phyloP scores from a whole-genome alignment of 345 rosid species.

The Erodium maritimum region DNA sequence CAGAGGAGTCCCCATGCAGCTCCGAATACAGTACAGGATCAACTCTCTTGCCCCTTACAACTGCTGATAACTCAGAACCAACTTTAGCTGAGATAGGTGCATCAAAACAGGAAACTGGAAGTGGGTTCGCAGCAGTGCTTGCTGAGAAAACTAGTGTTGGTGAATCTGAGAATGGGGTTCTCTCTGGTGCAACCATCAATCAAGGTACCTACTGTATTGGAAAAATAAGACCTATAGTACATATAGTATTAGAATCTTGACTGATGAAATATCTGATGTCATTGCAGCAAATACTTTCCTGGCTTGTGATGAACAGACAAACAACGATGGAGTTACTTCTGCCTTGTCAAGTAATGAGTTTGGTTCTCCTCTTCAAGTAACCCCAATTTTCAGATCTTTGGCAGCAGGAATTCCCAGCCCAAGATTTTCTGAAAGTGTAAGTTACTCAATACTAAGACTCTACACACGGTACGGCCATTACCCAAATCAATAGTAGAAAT shows the following conservation, averaged over 20 bases:
- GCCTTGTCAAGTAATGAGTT: constrained; percentile 40
- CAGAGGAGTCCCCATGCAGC: constrained; percentile 75
- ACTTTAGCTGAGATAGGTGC: constrained; percentile 26
- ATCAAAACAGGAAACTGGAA: constrained; percentile 26
- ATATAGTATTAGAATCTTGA: background rate
- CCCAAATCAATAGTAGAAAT: background rate
- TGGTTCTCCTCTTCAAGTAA: constrained; percentile 74
- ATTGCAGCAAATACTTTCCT: constrained; percentile 29
- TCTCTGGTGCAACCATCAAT: constrained; percentile 23
- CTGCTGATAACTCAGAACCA: constrained; percentile 36
- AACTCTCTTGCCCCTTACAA: constrained; percentile 28
- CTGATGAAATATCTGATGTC: constrained; percentile 1
- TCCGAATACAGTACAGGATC: constrained; percentile 90
- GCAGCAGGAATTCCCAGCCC: constrained; percentile 98
- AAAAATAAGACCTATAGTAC: background rate
- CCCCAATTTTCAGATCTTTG: constrained; percentile 90
- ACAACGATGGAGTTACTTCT: constrained; percentile 29
- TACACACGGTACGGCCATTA: background rate
- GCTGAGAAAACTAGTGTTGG: constrained; percentile 16
- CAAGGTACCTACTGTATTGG: constrained; percentile 27
- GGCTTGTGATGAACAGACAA: constrained; percentile 29
- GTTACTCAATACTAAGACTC: constrained; percentile 16
- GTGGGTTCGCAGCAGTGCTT: constrained; percentile 12
- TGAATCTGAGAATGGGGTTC: constrained; percentile 30
- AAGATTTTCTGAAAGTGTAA: constrained; percentile 95